These are phyloP conservation scores for Lyophyllum semitale DNA, from an alignment of 768 basidiomycete species.

Conservation along the genomic window DNA sequence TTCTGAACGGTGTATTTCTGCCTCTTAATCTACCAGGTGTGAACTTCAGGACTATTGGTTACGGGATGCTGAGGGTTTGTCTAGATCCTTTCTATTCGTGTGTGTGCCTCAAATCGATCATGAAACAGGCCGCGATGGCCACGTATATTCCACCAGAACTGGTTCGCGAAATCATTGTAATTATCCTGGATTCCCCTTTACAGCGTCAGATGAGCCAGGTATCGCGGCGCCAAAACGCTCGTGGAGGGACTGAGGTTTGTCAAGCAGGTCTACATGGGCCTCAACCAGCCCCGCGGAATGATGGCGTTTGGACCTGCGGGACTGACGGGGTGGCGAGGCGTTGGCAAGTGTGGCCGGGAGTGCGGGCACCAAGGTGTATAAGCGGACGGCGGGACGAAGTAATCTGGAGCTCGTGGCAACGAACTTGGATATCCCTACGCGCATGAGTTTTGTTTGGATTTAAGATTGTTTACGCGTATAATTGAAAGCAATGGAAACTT, in stretches of 20 bases:
- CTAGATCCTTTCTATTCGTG: not conserved
- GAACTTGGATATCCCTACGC: conserved; percentile 51
- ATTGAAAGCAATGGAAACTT: too few species aligned
- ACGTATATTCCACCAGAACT: conserved; percentile 35
- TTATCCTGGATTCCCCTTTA: conserved; percentile 17
- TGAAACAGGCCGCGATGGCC: not conserved
- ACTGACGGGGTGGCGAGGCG: conserved; percentile 48
- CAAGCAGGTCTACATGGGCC: conserved; percentile 61
- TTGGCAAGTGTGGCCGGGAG: conserved; percentile 52
- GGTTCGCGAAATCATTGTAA: conserved; percentile 30
- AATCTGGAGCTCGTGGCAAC: conserved; percentile 51
- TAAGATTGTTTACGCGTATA: too few species aligned
- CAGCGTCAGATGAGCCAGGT: conserved; percentile 14
- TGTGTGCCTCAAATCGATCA: not conserved
- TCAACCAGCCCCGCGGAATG: conserved; percentile 69
- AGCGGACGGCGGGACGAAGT: conserved; percentile 51
- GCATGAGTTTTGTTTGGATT: conserved; percentile 56
- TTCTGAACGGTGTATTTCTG: conserved; percentile 54
- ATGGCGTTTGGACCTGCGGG: conserved; percentile 53
- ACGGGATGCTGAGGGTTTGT: conserved; percentile 44
- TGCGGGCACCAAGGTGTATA: conserved; percentile 55
- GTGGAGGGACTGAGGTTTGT: conserved; percentile 33
- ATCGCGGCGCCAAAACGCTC: conserved; percentile 13
- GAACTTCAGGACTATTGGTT: conserved; percentile 37
- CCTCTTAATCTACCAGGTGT: conserved; percentile 49